These are phyloP conservation scores for Penicillium sp. DNA, from an alignment of 2,329 filamentous ascomycete genomes.

Conservation along the genomic window DNA sequence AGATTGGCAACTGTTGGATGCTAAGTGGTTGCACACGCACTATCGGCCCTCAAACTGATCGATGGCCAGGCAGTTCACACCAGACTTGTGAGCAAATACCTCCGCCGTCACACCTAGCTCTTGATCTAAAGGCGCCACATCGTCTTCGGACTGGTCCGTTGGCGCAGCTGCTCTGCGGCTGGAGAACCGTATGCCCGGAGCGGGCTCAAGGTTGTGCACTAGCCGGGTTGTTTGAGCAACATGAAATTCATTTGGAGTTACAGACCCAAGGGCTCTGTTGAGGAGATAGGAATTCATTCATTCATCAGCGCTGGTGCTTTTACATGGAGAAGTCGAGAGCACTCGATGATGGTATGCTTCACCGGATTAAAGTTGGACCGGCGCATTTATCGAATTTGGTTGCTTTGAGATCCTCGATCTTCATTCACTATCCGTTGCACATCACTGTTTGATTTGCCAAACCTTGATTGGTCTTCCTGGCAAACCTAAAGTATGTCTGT, in stretches of 20 bases:
- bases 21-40: slow-evolving; percentile 41
- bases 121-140: slow-evolving; percentile 14
- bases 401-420: not conserved
- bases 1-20: not conserved
- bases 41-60: slow-evolving; percentile 79
- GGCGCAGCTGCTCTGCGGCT: slow-evolving; percentile 47
- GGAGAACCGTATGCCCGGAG: slow-evolving; percentile 68
- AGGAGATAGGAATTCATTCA: slow-evolving; percentile 78
- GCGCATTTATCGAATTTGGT: slow-evolving; percentile 15
- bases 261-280: slow-evolving; percentile 70
- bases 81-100: slow-evolving; percentile 66
- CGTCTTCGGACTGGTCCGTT: slow-evolving; percentile 10
- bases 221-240: slow-evolving; percentile 65
- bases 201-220: slow-evolving; percentile 67
- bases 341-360: slow-evolving; percentile 27
- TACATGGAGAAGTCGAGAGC: not conserved
- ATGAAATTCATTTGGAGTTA: slow-evolving; percentile 64
- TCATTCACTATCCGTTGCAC: not conserved
- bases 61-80: slow-evolving; percentile 75
- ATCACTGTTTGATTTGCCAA: slow-evolving; percentile 2
- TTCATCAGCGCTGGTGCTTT: slow-evolving; percentile 32
- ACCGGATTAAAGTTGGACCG: slow-evolving; percentile 27
- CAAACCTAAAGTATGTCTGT: slow-evolving; percentile 2
- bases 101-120: slow-evolving; percentile 30
- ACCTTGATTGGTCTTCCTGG: slow-evolving; percentile 7